phyloP scores from a whole-genome alignment of 345 rosid species.

The Populus alba region DNA sequence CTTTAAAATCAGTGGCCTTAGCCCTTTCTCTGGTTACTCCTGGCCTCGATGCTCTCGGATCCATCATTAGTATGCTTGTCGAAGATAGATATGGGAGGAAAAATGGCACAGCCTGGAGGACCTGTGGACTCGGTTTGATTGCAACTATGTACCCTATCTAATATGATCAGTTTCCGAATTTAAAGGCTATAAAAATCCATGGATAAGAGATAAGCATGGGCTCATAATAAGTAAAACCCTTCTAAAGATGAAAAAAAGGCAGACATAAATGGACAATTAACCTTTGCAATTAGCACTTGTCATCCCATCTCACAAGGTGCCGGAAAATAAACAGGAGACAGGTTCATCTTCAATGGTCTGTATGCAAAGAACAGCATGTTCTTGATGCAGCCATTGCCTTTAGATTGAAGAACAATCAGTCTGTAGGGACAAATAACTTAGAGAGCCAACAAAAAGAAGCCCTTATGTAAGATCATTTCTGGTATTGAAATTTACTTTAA shows the following conservation, averaged over 20 bases:
- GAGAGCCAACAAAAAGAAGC: neutral
- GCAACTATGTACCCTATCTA: too few species aligned
- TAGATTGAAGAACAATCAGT: neutral
- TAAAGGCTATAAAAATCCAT: neutral
- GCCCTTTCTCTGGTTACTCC: too few species aligned
- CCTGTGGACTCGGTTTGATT: too few species aligned
- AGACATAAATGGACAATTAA: too few species aligned
- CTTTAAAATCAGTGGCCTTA: constrained; percentile 53
- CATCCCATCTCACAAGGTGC: too few species aligned
- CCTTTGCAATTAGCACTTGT: too few species aligned
- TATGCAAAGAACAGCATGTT: neutral
- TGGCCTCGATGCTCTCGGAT: too few species aligned
- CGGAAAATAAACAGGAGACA: neutral
- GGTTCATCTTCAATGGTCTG: neutral
- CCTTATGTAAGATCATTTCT: neutral
- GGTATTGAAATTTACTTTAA: neutral
- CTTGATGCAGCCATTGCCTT: neutral
- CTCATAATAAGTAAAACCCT: neutral
- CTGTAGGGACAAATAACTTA: neutral
- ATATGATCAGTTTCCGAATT: too few species aligned
- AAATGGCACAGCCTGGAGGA: too few species aligned
- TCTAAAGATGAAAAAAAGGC: too few species aligned
- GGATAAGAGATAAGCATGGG: neutral
- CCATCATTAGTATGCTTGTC: too few species aligned
- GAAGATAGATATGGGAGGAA: too few species aligned